Evolutionary conservation across 176 grass and related monocot species (phyloP).

Genomic region (Carex parvula): DNA sequence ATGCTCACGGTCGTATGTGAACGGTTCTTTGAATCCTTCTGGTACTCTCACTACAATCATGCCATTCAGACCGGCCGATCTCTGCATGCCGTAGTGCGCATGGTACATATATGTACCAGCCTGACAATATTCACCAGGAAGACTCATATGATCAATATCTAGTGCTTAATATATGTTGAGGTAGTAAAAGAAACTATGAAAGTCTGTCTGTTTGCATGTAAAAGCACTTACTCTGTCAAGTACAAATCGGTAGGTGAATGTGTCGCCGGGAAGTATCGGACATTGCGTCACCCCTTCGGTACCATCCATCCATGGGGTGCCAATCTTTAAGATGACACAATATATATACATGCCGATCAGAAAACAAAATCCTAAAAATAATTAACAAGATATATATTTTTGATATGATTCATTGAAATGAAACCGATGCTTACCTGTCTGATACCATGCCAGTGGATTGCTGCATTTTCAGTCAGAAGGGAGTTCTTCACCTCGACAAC

Average conservation of each 20-base stretch:
- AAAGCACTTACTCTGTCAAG: conserved; percentile 51
- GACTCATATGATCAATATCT: background rate
- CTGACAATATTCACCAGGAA: conserved; percentile 2
- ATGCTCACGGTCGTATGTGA: conserved; percentile 61
- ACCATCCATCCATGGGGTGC: conserved; percentile 78
- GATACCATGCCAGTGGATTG: conserved; percentile 92
- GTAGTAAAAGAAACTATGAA: background rate
- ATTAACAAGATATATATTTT: background rate
- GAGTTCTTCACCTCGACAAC: conserved; percentile 49
- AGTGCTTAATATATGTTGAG: background rate
- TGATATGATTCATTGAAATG: background rate
- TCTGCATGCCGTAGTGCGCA: conserved; percentile 84
- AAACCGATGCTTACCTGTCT: conserved; percentile 32
- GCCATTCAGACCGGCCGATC: conserved; percentile 71
- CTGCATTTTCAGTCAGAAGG: conserved; percentile 72
- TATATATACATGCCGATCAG: background rate
- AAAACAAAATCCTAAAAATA: background rate
- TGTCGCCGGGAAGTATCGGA: conserved; percentile 50
- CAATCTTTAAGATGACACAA: conserved; percentile 27
- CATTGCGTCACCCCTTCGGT: conserved; percentile 84
- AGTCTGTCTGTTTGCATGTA: background rate
- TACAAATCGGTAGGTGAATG: conserved; percentile 54
- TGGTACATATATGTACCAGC: conserved; percentile 74
- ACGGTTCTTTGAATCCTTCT: conserved; percentile 37
- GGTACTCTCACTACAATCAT: conserved; percentile 45